Base-by-base conservation (phyloP, 2,329 filamentous ascomycete species). In the Cryphonectria nitschkei region DNA sequence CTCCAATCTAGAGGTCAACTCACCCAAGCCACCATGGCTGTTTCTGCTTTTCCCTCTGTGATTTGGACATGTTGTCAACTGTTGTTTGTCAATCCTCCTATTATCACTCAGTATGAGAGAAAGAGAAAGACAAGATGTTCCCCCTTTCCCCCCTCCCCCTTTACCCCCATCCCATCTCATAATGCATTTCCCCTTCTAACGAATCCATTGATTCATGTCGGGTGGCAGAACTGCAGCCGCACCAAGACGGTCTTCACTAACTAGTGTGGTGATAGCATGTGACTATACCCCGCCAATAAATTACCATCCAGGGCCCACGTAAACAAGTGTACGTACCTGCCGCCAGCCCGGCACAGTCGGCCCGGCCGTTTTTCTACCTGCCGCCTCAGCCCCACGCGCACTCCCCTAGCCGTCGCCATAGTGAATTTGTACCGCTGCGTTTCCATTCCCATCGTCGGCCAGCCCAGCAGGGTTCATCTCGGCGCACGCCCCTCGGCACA, bases 1-100 rank as follows among this genome's bases (percentile, higher is more conserved):
- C 54, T 14, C 32, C 32, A 32, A 5, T 5, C 19, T 29, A 34
- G 16, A 11, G 3, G 14, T 7, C 4, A 9, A 74, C 80, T 75
- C 73, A 84, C 82, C 82, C 82, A 19, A 84, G 78, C 82, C 82
- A 84, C 68, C 83, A 82, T 2, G 82, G 82, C 75, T 84, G 81
- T 69, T 81, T 82, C 43, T 80, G 61, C 75, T 80, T 74, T 63
- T 71, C 70, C 52, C 65, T 65, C 37, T 63, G 67, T 34, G 68
- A 70, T 56, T 68, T 70, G n/a, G 63, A 50, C 71, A 69, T 68
- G 56, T 19, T 50, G 46, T 50, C 22, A 11, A n/a, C 37, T 2
- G 37, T 50, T n/a, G 7, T 50, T n/a, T 2, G 16, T 6, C 19
- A 16, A 39, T 39, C 37, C 37, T 22, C 16, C 46, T 3, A 19